Evolutionary conservation across 2,329 filamentous ascomycete species (phyloP), one percentile per base, ranked within the genome.

Genomic region (Camillea tinctor): DNA sequence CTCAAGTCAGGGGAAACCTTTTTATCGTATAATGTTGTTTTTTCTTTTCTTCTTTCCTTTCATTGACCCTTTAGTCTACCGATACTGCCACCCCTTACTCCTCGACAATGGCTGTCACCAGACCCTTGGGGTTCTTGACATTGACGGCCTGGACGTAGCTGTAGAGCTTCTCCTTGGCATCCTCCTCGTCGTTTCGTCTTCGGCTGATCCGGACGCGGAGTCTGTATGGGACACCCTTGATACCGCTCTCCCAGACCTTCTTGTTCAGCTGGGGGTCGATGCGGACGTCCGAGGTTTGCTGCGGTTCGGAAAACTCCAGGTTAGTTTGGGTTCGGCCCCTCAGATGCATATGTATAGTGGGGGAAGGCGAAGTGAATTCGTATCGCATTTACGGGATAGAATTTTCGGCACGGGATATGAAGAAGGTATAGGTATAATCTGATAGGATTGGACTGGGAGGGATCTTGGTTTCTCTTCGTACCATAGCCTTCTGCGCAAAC

Each of bases 161-260:
- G 90, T 98, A 99, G 71, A 99, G 89, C 88, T 96, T 97, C 89
- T 99, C 92, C 87, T 97, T 97, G 80, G 96, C 95, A 76, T 92
- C 92, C 85, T 99, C 95, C 87, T 98, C 95, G 81, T 99, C 95
- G 85, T 99, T 99, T 88, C 95, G 92, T 89, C 96, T 96, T 83
- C 95, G 92, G 78, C 93, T 97, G 84, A 99, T 97, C 84, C 96
- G 93, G 78, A 99, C 89, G 76, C 95, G 94, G 74, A 99, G 87
- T 82, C 96, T 90, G 91, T 90, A 98, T 72, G 94, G 92, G 72
- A 97, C 93, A 77, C 95, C 96, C 91, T 98, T 99, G 86, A 99
- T 89, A 81, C 95, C 95, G 77, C 90, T 86, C 84, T 99, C 95
- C 95, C 95, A 99, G 80, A 99, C 94, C 88, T 99, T 98, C 92